Percentiles rank a stretch among this genome's conserved stretches.
phyloP scores from a whole-genome alignment of 768 basidiomycete genomes.

The Naganishia vaughanmartiniae region DNA sequence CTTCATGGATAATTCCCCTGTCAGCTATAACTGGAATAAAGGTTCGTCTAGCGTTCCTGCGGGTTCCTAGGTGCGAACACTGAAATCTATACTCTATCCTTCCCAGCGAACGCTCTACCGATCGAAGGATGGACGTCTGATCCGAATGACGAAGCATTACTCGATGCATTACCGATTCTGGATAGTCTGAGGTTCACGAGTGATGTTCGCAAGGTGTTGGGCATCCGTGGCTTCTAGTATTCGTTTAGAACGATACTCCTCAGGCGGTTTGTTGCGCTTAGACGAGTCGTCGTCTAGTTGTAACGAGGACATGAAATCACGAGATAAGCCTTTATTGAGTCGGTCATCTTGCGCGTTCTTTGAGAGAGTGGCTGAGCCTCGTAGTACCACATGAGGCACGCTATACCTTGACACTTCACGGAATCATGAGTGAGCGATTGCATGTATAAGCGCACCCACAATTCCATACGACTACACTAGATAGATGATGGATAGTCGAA shows the following conservation, averaged over 20 bases:
- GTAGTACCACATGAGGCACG: no score
- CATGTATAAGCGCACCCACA: no score
- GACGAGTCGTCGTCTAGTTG: no score
- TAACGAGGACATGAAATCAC: no score
- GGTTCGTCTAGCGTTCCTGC: constrained; percentile 58
- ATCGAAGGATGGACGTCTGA: constrained; percentile 99
- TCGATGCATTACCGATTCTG: constrained; percentile 90
- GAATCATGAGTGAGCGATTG: no score
- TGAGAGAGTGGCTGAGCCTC: no score
- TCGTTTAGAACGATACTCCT: neutral
- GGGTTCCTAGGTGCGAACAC: neutral
- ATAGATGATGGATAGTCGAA: no score
- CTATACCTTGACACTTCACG: no score
- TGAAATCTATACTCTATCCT: neutral
- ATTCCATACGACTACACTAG: no score
- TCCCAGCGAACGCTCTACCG: constrained; percentile 89
- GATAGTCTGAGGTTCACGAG: constrained; percentile 94
- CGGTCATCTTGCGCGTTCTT: no score
- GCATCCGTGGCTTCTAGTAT: constrained; percentile 57
- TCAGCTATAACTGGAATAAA: constrained; percentile 88
- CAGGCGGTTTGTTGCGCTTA: neutral
- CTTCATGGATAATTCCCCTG: constrained; percentile 91
- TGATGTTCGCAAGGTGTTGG: constrained; percentile 88
- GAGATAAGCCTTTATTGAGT: no score
- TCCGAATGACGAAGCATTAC: constrained; percentile 89